These are phyloP conservation scores for Pilasporangium apinafurcum DNA, from an alignment of 352 stramenopile genomes.

Conservation along the genomic window DNA sequence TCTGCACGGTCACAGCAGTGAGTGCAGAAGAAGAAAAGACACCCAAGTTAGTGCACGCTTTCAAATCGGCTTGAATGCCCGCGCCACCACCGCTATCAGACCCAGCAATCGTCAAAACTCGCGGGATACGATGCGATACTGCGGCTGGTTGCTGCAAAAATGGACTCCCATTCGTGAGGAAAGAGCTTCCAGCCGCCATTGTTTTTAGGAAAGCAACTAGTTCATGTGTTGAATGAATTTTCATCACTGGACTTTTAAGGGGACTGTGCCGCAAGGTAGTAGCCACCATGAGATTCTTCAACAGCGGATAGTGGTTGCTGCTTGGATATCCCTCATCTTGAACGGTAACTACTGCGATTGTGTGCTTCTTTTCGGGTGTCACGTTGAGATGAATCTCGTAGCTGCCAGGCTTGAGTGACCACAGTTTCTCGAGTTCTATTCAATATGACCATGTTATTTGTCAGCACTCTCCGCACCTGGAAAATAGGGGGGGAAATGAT, in stretches of 20 bases:
- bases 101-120: constrained; percentile 90
- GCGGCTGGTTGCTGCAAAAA: too few species aligned
- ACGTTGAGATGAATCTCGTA: constrained; percentile 14
- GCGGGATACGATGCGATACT: constrained; percentile 8
- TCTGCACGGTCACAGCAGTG: constrained; percentile 91
- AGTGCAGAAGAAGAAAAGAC: constrained; percentile 81
- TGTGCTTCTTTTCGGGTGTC: background rate
- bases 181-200: too few species aligned
- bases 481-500: background rate
- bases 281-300: constrained; percentile 1
- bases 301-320: constrained; percentile 7
- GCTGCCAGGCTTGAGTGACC: constrained; percentile 7
- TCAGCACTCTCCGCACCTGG: background rate
- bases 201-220: too few species aligned
- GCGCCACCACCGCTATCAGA: constrained; percentile 88
- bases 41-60: constrained; percentile 85
- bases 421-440: constrained; percentile 11
- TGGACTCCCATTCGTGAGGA: too few species aligned
- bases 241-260: too few species aligned
- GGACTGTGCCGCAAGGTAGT: background rate
- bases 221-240: too few species aligned
- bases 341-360: background rate
- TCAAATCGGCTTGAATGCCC: constrained; percentile 92
- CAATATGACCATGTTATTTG: background rate
- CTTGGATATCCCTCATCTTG: background rate